phyloP scores from a whole-genome alignment of 768 basidiomycete genomes.

The Glaciozyma martinii region DNA sequence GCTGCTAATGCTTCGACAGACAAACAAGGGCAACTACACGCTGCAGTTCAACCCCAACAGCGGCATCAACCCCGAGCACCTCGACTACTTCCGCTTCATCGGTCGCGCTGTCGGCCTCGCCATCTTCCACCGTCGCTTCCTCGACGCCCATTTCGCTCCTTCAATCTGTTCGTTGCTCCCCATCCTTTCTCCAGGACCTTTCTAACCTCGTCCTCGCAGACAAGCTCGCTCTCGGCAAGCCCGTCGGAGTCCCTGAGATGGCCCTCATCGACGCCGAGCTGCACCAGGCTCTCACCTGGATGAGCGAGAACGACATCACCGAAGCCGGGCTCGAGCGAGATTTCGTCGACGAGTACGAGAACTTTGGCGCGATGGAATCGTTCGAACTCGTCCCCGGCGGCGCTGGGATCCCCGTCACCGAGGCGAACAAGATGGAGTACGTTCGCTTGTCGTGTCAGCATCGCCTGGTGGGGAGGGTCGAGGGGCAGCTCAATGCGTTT shows the following conservation, averaged over 20 bases:
- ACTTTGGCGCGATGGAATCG: slow-evolving; percentile 93
- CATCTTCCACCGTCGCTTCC: slow-evolving; percentile 97
- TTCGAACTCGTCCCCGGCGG: slow-evolving; percentile 88
- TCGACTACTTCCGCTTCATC: slow-evolving; percentile 94
- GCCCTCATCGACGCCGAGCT: slow-evolving; percentile 95
- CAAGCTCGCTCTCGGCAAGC: slow-evolving; percentile 99
- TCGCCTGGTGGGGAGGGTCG: slow-evolving; percentile 89
- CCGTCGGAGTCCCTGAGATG: slow-evolving; percentile 83
- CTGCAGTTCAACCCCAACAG: slow-evolving; percentile 83
- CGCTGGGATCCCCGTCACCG: slow-evolving; percentile 71
- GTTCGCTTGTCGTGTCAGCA: slow-evolving; percentile 70
- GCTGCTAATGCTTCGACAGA: slow-evolving; percentile 97
- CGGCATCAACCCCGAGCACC: slow-evolving; percentile 93
- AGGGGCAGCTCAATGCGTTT: slow-evolving; percentile 96
- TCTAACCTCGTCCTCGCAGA: slow-evolving; percentile 69
- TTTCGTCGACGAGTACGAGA: slow-evolving; percentile 90
- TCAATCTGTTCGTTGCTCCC: not conserved
- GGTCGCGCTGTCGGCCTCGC: slow-evolving; percentile 89
- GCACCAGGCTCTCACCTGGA: slow-evolving; percentile 92
- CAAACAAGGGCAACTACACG: slow-evolving; percentile 77
- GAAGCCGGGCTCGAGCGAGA: slow-evolving; percentile 86
- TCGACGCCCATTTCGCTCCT: slow-evolving; percentile 80
- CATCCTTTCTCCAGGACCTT: not conserved
- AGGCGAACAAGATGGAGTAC: slow-evolving; percentile 98
- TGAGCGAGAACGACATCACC: slow-evolving; percentile 98